phyloP scores from a whole-genome alignment of 2,329 filamentous ascomycete species.

The Metarhizium anisopliae region DNA sequence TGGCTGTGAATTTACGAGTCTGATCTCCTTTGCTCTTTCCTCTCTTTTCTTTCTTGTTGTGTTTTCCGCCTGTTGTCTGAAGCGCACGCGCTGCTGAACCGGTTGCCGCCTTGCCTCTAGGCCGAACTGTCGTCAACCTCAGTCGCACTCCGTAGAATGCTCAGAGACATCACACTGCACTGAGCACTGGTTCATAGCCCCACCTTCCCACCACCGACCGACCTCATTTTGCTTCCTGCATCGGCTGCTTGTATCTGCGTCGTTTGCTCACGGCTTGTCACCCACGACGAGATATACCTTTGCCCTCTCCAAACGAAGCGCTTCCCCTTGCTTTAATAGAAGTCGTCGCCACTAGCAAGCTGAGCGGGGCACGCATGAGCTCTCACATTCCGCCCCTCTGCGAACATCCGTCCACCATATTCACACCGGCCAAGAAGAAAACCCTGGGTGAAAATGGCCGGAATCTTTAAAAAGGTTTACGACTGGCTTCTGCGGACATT shows the following conservation, averaged over 20 bases:
- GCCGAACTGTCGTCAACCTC: neutral
- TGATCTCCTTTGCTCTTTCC: neutral
- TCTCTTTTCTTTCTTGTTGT: neutral
- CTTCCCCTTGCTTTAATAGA: neutral
- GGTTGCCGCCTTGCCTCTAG: neutral
- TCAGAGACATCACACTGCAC: neutral
- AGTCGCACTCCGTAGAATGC: neutral
- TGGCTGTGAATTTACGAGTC: neutral
- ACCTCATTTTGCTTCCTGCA: slow-evolving; percentile 3
- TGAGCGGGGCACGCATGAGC: neutral
- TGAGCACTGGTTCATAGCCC: slow-evolving; percentile 1
- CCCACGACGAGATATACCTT: neutral
- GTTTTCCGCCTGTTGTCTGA: neutral
- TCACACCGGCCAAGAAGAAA: neutral
- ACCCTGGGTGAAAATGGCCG: slow-evolving; percentile 56
- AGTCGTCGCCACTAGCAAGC: neutral
- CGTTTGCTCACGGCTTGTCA: neutral
- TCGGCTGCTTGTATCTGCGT: slow-evolving; percentile 1
- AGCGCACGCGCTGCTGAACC: neutral
- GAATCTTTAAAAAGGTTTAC: slow-evolving; percentile 88
- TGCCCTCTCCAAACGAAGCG: neutral
- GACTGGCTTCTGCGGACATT: slow-evolving; percentile 97
- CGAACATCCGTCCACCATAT: neutral
- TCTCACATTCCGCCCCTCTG: neutral
- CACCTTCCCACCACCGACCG: neutral